Evolutionary conservation across 345 rosid genomes (phyloP).

Genomic region (Hypericum perforatum): DNA sequence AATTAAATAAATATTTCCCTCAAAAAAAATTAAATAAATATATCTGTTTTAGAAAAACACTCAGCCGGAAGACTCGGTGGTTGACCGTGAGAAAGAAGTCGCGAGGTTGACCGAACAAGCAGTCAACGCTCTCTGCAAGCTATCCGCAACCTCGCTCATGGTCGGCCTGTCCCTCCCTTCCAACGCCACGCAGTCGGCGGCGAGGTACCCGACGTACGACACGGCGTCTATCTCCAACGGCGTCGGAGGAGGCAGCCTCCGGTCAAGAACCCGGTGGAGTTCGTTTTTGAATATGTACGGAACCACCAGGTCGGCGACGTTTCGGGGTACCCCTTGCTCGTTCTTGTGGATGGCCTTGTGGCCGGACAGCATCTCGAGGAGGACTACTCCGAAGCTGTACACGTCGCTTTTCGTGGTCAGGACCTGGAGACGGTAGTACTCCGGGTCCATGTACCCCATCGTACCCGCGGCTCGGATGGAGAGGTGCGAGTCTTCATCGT

Average conservation of each 20-base stretch:
- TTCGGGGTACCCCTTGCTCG: conserved; percentile 35
- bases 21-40: too few species aligned
- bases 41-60: too few species aligned
- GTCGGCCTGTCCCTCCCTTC: conserved; percentile 58
- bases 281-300: conserved; percentile 59
- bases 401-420: conserved; percentile 63
- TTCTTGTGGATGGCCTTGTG: conserved; percentile 49
- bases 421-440: conserved; percentile 60
- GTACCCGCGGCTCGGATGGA: conserved; percentile 68
- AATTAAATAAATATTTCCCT: too few species aligned
- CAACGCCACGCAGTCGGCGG: conserved; percentile 41
- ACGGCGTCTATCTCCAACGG: conserved; percentile 75
- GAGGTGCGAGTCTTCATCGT: conserved; percentile 42
- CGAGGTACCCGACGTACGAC: conserved; percentile 43
- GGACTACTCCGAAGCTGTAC: conserved; percentile 64
- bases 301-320: conserved; percentile 53
- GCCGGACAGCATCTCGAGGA: conserved; percentile 59
- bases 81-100: conserved; percentile 27
- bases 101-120: conserved; percentile 31
- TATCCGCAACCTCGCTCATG: conserved; percentile 42
- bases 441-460: conserved; percentile 72
- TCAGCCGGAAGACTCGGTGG: conserved; percentile 20
- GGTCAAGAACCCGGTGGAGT: conserved; percentile 55
- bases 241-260: conserved; percentile 51
- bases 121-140: conserved; percentile 44